Percentiles rank a stretch among this genome's conserved stretches.
Evolutionary conservation across 1,284 basidiomycete genomes (phyloP).

Genomic region (Wallemia ichthyophaga): DNA sequence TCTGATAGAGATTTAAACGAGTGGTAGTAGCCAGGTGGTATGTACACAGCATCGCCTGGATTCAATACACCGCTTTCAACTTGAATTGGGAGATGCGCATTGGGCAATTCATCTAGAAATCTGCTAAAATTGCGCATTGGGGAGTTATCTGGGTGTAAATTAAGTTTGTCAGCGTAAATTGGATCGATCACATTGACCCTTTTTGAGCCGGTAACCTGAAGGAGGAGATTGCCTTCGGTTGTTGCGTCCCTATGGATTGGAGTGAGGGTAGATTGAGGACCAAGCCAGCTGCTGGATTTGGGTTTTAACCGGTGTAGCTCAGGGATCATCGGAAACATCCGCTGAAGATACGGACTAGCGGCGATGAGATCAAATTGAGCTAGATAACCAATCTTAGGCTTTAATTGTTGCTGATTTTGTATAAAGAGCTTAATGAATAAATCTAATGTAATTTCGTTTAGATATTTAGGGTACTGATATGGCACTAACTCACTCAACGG

Average conservation of each 20-base stretch:
- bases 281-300: not conserved
- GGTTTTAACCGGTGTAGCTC: not conserved
- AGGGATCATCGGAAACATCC: not conserved
- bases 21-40: not conserved
- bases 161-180: not conserved
- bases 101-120: not conserved
- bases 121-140: not conserved
- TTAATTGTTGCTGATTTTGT: not conserved
- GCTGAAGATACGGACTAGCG: not conserved
- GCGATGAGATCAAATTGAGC: not conserved
- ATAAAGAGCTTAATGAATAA: not conserved
- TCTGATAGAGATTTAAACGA: not conserved
- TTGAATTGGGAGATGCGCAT: not conserved
- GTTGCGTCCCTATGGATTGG: not conserved
- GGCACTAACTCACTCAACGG: not conserved
- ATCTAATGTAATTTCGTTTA: too few relatives aligned
- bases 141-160: not conserved
- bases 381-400: not conserved
- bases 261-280: not conserved
- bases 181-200: not conserved
- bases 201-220: not conserved
- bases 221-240: not conserved
- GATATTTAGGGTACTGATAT: too few relatives aligned
- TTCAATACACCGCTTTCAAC: not conserved
- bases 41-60: not conserved